These are phyloP conservation scores for Ehretia macrophylla DNA, from an alignment of 257 asterid genomes.

Conservation along the genomic window DNA sequence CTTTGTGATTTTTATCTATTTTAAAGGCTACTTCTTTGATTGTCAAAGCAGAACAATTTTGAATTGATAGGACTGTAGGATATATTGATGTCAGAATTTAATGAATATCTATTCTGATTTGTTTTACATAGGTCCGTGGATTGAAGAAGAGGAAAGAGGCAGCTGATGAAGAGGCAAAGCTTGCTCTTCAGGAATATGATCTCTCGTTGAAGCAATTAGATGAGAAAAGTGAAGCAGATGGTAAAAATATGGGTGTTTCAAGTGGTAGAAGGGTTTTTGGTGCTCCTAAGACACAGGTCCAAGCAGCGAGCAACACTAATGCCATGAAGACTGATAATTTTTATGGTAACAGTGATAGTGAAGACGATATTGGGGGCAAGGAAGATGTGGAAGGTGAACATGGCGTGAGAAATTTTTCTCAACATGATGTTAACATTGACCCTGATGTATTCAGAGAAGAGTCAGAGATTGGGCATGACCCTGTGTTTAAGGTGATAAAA, in stretches of 20 bases:
- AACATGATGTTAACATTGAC: conserved; percentile 48
- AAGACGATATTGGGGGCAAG: conserved; percentile 41
- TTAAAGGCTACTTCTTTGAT: not conserved
- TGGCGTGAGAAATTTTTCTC: conserved; percentile 27
- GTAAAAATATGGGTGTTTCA: conserved; percentile 24
- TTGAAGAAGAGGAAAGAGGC: conserved; percentile 63
- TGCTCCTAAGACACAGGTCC: conserved; percentile 44
- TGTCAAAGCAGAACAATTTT: not conserved
- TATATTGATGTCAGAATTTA: not conserved
- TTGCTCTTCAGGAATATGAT: conserved; percentile 73
- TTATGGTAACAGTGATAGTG: conserved; percentile 76
- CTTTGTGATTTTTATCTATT: conserved; percentile 2
- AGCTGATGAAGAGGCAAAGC: conserved; percentile 77
- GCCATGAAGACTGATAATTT: conserved; percentile 42
- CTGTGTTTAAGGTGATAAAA: conserved; percentile 62
- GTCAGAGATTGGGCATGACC: conserved; percentile 50
- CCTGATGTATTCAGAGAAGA: conserved; percentile 60
- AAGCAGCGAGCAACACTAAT: conserved; percentile 33
- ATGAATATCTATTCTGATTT: not conserved
- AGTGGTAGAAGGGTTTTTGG: conserved; percentile 87
- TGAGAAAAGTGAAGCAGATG: conserved; percentile 29
- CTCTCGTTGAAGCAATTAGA: conserved; percentile 58
- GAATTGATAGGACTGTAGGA: no score
- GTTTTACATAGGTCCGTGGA: conserved; percentile 57
- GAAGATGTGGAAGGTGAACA: conserved; percentile 33